phyloP scores from a whole-genome alignment of 2,329 filamentous ascomycete species.

The Phoma sp. region DNA sequence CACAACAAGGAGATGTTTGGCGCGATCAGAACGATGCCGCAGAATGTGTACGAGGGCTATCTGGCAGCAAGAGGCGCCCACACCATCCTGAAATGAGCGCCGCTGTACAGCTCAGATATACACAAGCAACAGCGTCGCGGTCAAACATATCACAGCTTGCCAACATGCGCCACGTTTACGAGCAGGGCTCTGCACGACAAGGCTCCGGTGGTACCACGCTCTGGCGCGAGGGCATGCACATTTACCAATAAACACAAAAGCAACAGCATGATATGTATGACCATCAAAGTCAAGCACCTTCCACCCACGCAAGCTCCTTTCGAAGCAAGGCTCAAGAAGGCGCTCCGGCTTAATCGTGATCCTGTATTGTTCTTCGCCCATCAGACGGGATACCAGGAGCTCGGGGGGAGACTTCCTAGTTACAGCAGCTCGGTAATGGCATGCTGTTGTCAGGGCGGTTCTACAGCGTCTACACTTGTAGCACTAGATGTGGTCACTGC shows the following conservation, averaged over 20 bases:
- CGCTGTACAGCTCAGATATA: neutral
- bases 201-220: neutral
- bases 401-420: conserved; percentile 67
- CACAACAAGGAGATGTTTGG: conserved; percentile 92
- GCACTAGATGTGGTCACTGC: neutral
- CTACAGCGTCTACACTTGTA: conserved; percentile 3
- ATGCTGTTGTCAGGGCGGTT: conserved; percentile 61
- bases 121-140: neutral
- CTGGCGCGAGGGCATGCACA: neutral
- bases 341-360: conserved; percentile 99
- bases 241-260: neutral
- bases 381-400: conserved; percentile 80
- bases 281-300: conserved; percentile 95
- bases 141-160: neutral
- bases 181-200: neutral
- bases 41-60: conserved; percentile 85
- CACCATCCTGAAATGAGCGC: conserved; percentile 81
- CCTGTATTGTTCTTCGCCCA: conserved; percentile 73
- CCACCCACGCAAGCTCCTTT: conserved; percentile 83
- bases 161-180: neutral
- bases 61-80: conserved; percentile 90
- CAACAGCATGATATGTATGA: conserved; percentile 65
- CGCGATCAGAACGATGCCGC: conserved; percentile 78
- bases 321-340: conserved; percentile 80
- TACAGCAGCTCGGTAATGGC: conserved; percentile 57